Evolutionary conservation across 306 rosid genomes (phyloP), one percentile per base, ranked within the genome.

Genomic region (Cicer arietinum): DNA sequence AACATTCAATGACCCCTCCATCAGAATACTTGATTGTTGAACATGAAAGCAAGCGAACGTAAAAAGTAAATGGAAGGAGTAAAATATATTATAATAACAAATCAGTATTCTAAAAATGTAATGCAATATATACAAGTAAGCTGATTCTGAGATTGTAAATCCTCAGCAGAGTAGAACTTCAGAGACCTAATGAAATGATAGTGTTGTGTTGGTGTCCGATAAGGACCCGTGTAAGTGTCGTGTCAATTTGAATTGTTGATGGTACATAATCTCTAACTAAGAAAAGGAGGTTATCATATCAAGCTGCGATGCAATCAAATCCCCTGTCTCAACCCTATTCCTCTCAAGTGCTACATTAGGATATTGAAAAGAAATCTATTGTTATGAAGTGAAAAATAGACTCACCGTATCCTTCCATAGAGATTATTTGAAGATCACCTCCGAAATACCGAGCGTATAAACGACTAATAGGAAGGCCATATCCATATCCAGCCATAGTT

Each of bases 351-450:
- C 37, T 7, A 41, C 20, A 14, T 54, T 20, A 60, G 45, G 64
- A 73, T 45, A 39, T 20, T 11, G 14, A 45, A 72, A 54, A 68
- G 45, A 54, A 22, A 69, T 25, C 56, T 42, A 52, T 20, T 10
- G 53, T 44, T 4, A 44, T 46, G 54, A 41, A 73, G 64, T 35
- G 44, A 50, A 58, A 66, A 22, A 16, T 7, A 25, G 62, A 80
- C 91, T 87, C 71, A 90, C 98, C 98, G 56, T 93, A 90, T 85
- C 97, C 97, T 87, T 93, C 98, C 97, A 93, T 93, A n/a, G 98
- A 93, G 81, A 91, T 89, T 22, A 91, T 82, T 83, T 93, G 98
- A 81, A 93, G 88, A 85, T 91, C 97, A n/a, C 98, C 97, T 43
- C 98, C 97, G 72, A 91, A 91, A 69, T 93, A 91, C 48, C 92